Base-by-base conservation (phyloP, 1,284 basidiomycete genomes). In the Singerocomus inundabilis region DNA sequence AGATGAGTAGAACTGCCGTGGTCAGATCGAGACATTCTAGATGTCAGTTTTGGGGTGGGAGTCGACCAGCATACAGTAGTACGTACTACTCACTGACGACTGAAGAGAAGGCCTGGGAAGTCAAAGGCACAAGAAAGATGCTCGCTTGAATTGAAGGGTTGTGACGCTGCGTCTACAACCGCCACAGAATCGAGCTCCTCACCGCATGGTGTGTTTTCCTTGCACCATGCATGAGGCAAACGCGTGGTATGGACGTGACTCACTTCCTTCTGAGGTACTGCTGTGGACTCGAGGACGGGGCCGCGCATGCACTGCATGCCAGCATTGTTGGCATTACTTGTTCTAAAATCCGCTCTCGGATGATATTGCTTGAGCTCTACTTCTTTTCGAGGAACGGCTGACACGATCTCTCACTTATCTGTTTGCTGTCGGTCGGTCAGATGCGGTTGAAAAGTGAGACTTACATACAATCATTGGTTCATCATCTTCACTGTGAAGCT, bases 11-110 rank as follows among this genome's bases (percentile, higher is more conserved):
- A 48, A 32, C 37, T 41, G 21, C 25, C 25, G 41, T 54, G 29
- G 49, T 51, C 58, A 37, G 56, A 53, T 47, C 41, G 49, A 34
- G 48, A 52, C 60, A 65, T 56, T 46, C 55, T 63, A 36, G 15
- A 31, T 39, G 18, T 31, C 16, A 35, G 26, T 37, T 41, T 26
- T 53, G 29, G 26, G 51, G 25, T 37, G 31, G 18, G 11, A 30
- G 24, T 38, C 25, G 26, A 44, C 32, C 24, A 48, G 24, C 15
- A 35, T 30, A 38, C 8, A 29, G 10, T n/a, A 43, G 18, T 39
- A 44, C 16, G 21, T 37, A 51, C 62, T 51, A 21, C 21, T 21
- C 42, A 63, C 60, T 34, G 42, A 48, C 16, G 18, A 33, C 25
- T 26, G 10, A 25, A 49, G 39, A 31, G 31, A 33, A 21, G 4